Base-by-base conservation (phyloP, 129 eudicot species). In the Lonicera japonica region DNA sequence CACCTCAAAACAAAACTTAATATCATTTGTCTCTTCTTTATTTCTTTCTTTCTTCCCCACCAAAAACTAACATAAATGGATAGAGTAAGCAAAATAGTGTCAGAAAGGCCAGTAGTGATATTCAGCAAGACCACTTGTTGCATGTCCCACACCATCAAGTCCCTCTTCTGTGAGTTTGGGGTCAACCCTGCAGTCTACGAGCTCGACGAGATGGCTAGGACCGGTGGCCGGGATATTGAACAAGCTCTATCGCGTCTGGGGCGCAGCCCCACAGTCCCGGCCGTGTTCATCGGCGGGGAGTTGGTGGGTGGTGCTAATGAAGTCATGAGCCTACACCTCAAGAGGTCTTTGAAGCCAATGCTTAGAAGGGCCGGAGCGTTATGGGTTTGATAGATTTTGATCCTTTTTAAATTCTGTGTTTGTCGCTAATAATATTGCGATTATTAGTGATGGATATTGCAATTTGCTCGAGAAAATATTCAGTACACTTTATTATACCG, bases 81-180 rank as follows among this genome's bases (percentile, higher is more conserved):
- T 11, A 67, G 56, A 22, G 80, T 80, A 43, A 77, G 57, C 58
- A 61, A 70, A 45, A 70, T 77, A 56, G 82, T 76, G 60, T 64
- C 80, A 0, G 70, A 77, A 54, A 71, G 67, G 60, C 84, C 87
- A 1, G 82, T 77, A 25, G 91, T 84, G 65, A 77, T 84, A 47
- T 77, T 84, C 58, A 84, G 75, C 65, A 84, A 58, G 72, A 81
- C 61, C 14, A 64, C 79, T 3, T 84, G 91, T 40, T 80, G 80
- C 65, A 72, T 84, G 65, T 73, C 69, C 70, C 82, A 80, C 69
- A 62, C 75, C 8, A 76, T 81, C 56, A 77, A 75, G 68, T 47
- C 63, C 13, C 75, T 80, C 40, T 66, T 84, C 11, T 38, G 1
- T 23, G 69, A 75, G 8, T 71, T 76, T 51, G 90, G 90, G 1